phyloP scores from a whole-genome alignment of 2,329 filamentous ascomycete genomes.

The Aspergillus candidus region DNA sequence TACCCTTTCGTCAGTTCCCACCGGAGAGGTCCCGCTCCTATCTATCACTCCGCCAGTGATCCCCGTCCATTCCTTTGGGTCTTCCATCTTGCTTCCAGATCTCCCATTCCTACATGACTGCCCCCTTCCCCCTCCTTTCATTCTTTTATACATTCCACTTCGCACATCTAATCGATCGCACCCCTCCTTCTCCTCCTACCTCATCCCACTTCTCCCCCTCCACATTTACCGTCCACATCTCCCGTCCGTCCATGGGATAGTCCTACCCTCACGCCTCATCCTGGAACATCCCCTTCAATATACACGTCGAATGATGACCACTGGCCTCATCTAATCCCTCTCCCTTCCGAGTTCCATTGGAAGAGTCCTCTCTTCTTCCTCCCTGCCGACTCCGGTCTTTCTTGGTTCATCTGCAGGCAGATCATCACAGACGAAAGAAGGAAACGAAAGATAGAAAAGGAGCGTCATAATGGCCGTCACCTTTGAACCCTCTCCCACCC shows the following conservation, averaged over 20 bases:
- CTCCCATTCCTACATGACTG: constrained; percentile 25
- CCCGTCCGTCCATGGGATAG: constrained; percentile 22
- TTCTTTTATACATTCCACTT: constrained; percentile 14
- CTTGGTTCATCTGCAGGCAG: constrained; percentile 37
- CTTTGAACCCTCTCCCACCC: constrained; percentile 64
- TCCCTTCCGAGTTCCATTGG: constrained; percentile 9
- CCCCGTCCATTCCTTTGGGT: constrained; percentile 23
- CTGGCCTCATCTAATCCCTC: constrained; percentile 20
- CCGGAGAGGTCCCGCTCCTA: constrained; percentile 33
- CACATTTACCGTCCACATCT: constrained; percentile 14
- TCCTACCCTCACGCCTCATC: constrained; percentile 11
- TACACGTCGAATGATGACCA: constrained; percentile 26
- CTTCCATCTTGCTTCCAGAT: constrained; percentile 25
- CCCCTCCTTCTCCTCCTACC: constrained; percentile 3
- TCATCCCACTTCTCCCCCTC: constrained; percentile 18
- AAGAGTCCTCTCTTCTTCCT: constrained; percentile 8
- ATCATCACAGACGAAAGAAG: constrained; percentile 6
- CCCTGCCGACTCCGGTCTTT: constrained; percentile 11
- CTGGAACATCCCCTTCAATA: constrained; percentile 10
- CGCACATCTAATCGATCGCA: constrained; percentile 7
- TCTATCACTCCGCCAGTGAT: constrained; percentile 23
- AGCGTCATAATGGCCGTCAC: constrained; percentile 64
- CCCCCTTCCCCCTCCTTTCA: constrained; percentile 20
- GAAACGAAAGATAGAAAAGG: constrained; percentile 11
- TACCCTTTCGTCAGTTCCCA: constrained; percentile 18